phyloP scores from a whole-genome alignment of 768 basidiomycete genomes.

The Porpolomopsis calyptriformis region DNA sequence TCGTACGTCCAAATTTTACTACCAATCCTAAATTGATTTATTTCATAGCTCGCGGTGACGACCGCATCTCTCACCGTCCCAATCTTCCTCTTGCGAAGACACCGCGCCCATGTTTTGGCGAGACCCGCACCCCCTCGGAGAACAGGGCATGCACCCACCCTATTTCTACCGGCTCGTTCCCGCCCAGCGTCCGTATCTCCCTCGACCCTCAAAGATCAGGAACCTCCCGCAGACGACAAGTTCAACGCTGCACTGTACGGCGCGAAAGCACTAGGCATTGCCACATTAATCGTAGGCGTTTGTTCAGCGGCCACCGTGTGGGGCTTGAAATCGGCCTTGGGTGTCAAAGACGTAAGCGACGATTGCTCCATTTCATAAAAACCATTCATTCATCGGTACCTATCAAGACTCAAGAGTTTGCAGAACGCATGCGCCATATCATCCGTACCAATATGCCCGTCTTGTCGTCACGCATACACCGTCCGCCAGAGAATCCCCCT shows the following conservation, averaged over 20 bases:
- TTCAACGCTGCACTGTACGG: slow-evolving; percentile 45
- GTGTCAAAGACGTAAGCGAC: slow-evolving; percentile 39
- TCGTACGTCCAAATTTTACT: neutral
- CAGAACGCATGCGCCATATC: slow-evolving; percentile 40
- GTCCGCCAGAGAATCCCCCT: slow-evolving; percentile 20
- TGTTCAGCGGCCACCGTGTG: slow-evolving; percentile 35
- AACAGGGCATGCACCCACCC: neutral
- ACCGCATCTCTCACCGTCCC: slow-evolving; percentile 5
- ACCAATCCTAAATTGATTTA: neutral
- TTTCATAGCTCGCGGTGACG: slow-evolving; percentile 2
- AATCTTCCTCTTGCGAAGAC: slow-evolving; percentile 1
- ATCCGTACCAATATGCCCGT: slow-evolving; percentile 38
- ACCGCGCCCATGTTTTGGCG: neutral
- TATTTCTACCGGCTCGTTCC: neutral
- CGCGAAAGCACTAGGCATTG: slow-evolving; percentile 54
- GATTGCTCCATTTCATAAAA: neutral
- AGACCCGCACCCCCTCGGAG: neutral
- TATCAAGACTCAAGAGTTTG: slow-evolving; percentile 48
- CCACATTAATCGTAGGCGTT: slow-evolving; percentile 46
- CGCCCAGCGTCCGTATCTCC: neutral
- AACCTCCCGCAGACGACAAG: slow-evolving; percentile 6
- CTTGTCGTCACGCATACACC: slow-evolving; percentile 43
- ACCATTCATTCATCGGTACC: slow-evolving; percentile 1
- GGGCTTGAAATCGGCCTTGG: slow-evolving; percentile 41
- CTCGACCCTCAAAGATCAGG: neutral